Percentiles rank a stretch among this genome's conserved stretches.
These are phyloP conservation scores for Nitzschia putrida DNA, from an alignment of 108 stramenopile genomes.

Conservation along the genomic window DNA sequence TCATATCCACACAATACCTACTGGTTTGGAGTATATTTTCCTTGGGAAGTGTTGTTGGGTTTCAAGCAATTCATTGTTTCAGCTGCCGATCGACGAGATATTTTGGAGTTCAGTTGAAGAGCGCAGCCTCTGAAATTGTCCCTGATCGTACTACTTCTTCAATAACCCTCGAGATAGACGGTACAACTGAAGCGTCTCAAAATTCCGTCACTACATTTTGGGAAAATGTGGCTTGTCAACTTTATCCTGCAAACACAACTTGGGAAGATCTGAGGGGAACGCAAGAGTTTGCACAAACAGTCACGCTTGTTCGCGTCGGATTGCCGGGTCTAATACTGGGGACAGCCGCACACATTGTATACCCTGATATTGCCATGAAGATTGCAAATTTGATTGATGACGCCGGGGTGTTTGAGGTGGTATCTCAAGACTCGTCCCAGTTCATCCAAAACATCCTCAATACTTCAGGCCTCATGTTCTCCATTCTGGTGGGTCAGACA, in stretches of 20 bases:
- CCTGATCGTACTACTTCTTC: too few species aligned
- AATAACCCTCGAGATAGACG: too few species aligned
- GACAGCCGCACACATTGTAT: slow-evolving; percentile 46
- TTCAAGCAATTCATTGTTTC: too few species aligned
- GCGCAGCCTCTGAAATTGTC: too few species aligned
- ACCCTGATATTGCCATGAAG: slow-evolving; percentile 53
- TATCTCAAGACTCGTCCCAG: slow-evolving; percentile 78
- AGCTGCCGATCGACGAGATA: too few species aligned
- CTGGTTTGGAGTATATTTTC: too few species aligned
- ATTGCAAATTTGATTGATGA: slow-evolving; percentile 71
- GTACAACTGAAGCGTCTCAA: too few species aligned
- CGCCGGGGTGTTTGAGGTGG: slow-evolving; percentile 75
- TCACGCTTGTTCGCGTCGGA: slow-evolving; percentile 52
- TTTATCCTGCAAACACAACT: slow-evolving; percentile 20
- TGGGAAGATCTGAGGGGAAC: slow-evolving; percentile 9
- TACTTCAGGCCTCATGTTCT: slow-evolving; percentile 71
- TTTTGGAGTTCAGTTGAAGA: too few species aligned
- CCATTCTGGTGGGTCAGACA: slow-evolving; percentile 82
- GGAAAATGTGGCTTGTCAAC: slow-evolving; percentile 20
- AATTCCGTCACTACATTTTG: neutral
- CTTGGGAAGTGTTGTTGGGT: too few species aligned
- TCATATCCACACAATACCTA: too few species aligned
- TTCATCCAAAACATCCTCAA: slow-evolving; percentile 89
- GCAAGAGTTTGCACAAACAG: slow-evolving; percentile 25
- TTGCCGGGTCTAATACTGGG: slow-evolving; percentile 61